Evolutionary conservation across 305 asterid genomes (phyloP), one percentile per base, ranked within the genome.

Genomic region (Fraxinus dipetala): DNA sequence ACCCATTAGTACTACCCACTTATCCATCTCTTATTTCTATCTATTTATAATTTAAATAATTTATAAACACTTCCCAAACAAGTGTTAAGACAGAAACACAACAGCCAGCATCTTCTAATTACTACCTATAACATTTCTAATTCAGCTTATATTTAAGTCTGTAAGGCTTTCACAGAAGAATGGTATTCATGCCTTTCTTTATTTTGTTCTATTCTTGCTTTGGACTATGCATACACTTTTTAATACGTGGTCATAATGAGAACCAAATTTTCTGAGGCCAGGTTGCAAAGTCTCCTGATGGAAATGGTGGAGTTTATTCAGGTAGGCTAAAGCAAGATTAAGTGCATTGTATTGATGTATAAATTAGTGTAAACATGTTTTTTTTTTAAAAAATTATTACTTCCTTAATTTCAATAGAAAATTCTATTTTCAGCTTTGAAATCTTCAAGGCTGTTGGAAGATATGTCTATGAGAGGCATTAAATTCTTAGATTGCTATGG

Each of bases 221-320:
- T 18, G 30, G 38, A 54, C 75, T 73, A 77, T 61, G 32, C 76
- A 67, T 77, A 59, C 74, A 78, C 30, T 74, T 63, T 72, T 79
- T 70, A 43, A 76, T 69, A 72, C 45, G 56, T 72, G 79, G 11
- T 34, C 48, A 56, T 77, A 16, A 70, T 84, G 43, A 81, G 80
- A 81, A 84, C 38, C 61, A 85, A 84, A 84, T 81, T 85, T 86
- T 87, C 77, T 83, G 76, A 90, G 84, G 63, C 91, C 93, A 96
- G 99, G 95, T 94, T 70, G 97, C 98, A 22, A 93, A 92, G 87
- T 93, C 99, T 84, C 98, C 99, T 69, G 99, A 96, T 88, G 99
- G 99, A 83, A 96, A 96, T 79, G 99, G 99, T 72, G 99, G 99
- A 87, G 95, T 96, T 78, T 94, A 91, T 92, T 83, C 98, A 89